phyloP scores from a whole-genome alignment of 257 asterid species.

The Penstemon davidsonii region DNA sequence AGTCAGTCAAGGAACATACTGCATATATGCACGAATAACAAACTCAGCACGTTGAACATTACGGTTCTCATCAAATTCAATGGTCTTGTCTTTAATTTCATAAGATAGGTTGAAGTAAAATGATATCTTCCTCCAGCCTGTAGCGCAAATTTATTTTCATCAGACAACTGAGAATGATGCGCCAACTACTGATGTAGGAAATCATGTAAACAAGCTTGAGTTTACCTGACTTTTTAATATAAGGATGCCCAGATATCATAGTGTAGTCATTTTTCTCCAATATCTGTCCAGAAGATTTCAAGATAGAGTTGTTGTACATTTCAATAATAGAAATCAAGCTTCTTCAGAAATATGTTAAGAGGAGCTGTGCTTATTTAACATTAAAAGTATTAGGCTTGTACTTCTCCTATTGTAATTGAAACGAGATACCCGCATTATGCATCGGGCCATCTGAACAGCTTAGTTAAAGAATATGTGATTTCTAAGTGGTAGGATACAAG shows the following conservation, averaged over 20 bases:
- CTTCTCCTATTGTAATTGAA: slow-evolving; percentile 2
- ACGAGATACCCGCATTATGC: neutral
- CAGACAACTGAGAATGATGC: slow-evolving; percentile 15
- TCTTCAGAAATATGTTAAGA: slow-evolving; percentile 16
- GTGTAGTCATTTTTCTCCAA: slow-evolving; percentile 88
- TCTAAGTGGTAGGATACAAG: neutral
- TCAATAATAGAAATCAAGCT: slow-evolving; percentile 27
- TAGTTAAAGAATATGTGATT: neutral
- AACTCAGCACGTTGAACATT: slow-evolving; percentile 95
- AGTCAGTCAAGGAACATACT: slow-evolving; percentile 50
- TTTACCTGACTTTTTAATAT: slow-evolving; percentile 77
- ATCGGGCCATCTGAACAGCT: too few relatives aligned
- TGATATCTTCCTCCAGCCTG: slow-evolving; percentile 99
- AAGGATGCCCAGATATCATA: slow-evolving; percentile 71
- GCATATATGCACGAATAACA: slow-evolving; percentile 87
- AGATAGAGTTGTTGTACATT: slow-evolving; percentile 5
- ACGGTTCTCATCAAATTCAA: slow-evolving; percentile 83
- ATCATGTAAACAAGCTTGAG: slow-evolving; percentile 19
- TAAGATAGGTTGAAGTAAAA: slow-evolving; percentile 92
- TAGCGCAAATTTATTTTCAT: slow-evolving; percentile 14
- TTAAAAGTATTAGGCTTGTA: neutral
- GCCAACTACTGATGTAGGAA: slow-evolving; percentile 18
- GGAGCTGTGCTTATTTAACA: neutral
- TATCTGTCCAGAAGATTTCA: slow-evolving; percentile 54
- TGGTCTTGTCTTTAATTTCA: slow-evolving; percentile 93